Base-by-base conservation (phyloP, 768 basidiomycete genomes). In the Sporobolomyces phaffii region DNA sequence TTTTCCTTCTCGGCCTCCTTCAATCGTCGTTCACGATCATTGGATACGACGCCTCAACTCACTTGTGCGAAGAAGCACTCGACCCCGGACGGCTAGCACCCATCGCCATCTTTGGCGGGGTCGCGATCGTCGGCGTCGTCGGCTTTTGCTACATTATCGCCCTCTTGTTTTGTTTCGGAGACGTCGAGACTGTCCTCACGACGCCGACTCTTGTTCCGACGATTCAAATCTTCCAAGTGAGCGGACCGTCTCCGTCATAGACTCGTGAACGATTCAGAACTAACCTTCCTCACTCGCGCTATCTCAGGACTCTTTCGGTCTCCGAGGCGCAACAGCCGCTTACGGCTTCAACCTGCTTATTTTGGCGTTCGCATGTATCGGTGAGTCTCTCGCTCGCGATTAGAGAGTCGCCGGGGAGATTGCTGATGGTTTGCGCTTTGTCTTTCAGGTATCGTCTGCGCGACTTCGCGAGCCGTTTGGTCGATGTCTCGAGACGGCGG, bases 1-100 rank as follows among this genome's bases (percentile, higher is more conserved):
- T 52, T 0, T 64, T 60, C 49, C 28, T 72, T 1, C 61, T 72
- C 5, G 71, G 71, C 3, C 62, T 69, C 1, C 53, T 72, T 22
- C 71, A 72, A n/a, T 31, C 31, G 22, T 22, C 57, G 6, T 72
- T 72, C 50, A 51, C 59, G 9, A 45, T 72, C 36, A 61, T 62
- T 26, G 63, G 64, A 2, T 61, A 33, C 36, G 65, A 61, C 14
- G 53, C 59, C 0, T 40, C 24, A 6, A 34, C 67, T 5, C 67
- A 68, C 36, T 24, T 68, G 3, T 53, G 57, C 45, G 69, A 71
- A 29, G 69, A 71, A 41, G 65, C 65, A 28, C 56, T 52, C 34
- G 60, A 65, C 17, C 61, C 69, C 1, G 57, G n/a, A 26, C 49
- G 58, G 5, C 26, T 66, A 18, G 69, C 69, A 0, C 69, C 69